Conservation (phyloP, 352 stramenopile genomes). For the Phytophthora litchii region DNA sequence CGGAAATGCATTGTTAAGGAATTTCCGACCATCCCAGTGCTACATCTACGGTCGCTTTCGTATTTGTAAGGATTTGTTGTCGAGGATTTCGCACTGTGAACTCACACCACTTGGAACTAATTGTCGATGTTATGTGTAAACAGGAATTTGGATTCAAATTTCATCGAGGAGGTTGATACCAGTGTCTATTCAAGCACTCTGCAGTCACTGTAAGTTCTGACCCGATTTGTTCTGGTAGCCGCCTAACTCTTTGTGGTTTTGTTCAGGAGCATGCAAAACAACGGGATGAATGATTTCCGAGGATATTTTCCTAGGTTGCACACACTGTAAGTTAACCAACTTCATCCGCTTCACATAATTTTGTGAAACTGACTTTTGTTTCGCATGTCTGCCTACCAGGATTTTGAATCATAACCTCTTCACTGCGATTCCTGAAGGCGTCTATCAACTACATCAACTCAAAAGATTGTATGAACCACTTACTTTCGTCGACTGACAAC, state of each 20-base stretch:
- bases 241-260: neutral
- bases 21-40: slow-evolving; percentile 6
- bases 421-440: slow-evolving; percentile 6
- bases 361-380: no score
- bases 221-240: neutral
- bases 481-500: neutral
- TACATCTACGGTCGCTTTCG: slow-evolving; percentile 2
- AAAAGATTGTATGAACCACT: slow-evolving; percentile 10
- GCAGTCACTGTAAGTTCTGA: slow-evolving; percentile 5
- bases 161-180: slow-evolving; percentile 1
- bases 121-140: slow-evolving; percentile 1
- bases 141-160: slow-evolving; percentile 19
- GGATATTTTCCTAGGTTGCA: slow-evolving; percentile 20
- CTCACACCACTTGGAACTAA: neutral
- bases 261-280: slow-evolving; percentile 12
- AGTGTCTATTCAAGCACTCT: slow-evolving; percentile 9
- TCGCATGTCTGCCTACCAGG: neutral
- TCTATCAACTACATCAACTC: slow-evolving; percentile 3
- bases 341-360: no score
- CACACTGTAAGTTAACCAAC: slow-evolving; percentile 2
- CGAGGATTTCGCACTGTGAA: no score
- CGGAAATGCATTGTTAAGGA: slow-evolving; percentile 3
- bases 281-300: slow-evolving; percentile 11
- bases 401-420: slow-evolving; percentile 10
- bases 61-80: slow-evolving; percentile 1